A percentile compares a stretch with the other conserved stretches of the same genome.
Conservation (phyloP, 441 rosid genomes). For the California macrophylla region DNA sequence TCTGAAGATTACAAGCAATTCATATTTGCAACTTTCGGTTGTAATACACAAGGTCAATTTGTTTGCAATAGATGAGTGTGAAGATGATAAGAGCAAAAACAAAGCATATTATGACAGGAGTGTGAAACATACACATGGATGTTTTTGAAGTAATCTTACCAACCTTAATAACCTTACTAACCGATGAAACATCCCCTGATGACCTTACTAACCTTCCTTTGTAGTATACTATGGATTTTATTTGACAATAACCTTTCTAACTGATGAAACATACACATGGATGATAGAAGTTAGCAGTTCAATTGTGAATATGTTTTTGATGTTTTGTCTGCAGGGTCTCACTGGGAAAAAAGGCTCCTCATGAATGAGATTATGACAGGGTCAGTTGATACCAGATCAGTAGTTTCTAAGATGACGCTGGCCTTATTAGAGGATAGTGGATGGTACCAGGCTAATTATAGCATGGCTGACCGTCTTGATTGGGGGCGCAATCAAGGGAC, state of each 20-base stretch:
- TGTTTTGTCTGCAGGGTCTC: conserved; percentile 57
- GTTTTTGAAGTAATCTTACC: too few relatives aligned
- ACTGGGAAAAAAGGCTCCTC: conserved; percentile 96
- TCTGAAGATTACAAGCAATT: background rate
- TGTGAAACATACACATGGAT: too few relatives aligned
- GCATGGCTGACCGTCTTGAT: conserved; percentile 92
- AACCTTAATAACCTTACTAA: too few relatives aligned
- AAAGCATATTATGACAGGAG: background rate
- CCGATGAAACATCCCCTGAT: too few relatives aligned
- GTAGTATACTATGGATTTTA: too few relatives aligned
- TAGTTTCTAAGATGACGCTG: conserved; percentile 93
- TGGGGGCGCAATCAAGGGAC: conserved; percentile 98
- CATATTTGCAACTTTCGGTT: background rate
- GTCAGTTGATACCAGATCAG: conserved; percentile 94
- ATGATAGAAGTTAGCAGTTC: background rate
- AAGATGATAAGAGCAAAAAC: background rate
- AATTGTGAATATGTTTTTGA: conserved; percentile 10
- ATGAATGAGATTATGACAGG: conserved; percentile 99
- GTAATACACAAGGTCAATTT: background rate
- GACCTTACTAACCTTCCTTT: too few relatives aligned
- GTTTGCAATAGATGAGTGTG: background rate
- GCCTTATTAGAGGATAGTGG: conserved; percentile 97
- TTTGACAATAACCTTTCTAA: background rate
- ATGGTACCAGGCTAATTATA: conserved; percentile 96
- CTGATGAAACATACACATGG: background rate